phyloP scores from a whole-genome alignment of 2,329 filamentous ascomycete species.

The Aspergillus viridinutans region DNA sequence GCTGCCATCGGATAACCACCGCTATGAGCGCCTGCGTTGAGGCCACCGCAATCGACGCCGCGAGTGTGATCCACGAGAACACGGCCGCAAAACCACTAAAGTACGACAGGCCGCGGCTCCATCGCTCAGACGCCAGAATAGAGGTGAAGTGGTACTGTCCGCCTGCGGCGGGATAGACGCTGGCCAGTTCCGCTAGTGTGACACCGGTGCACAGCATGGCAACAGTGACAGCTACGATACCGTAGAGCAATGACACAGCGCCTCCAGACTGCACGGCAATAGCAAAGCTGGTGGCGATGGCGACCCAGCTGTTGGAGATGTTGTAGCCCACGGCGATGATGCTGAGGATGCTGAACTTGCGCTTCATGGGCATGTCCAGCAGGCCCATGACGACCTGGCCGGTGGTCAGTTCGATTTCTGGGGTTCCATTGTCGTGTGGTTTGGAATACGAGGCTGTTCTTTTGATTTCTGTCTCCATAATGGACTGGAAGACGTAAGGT shows the following conservation, averaged over 20 bases:
- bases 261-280: constrained; percentile 22
- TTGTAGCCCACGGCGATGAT: constrained; percentile 23
- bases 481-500: background rate
- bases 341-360: constrained; percentile 21
- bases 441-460: background rate
- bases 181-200: constrained; percentile 26
- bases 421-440: background rate
- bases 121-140: constrained; percentile 21
- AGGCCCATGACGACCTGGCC: constrained; percentile 17
- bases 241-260: constrained; percentile 18
- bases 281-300: constrained; percentile 21
- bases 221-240: constrained; percentile 17
- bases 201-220: constrained; percentile 19
- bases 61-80: constrained; percentile 20
- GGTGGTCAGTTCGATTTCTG: constrained; percentile 15
- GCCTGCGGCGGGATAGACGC: constrained; percentile 27
- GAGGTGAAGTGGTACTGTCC: constrained; percentile 29
- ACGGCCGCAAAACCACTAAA: constrained; percentile 18
- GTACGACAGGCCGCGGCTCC: constrained; percentile 20
- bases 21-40: constrained; percentile 18
- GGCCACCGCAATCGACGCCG: constrained; percentile 16
- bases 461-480: background rate
- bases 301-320: constrained; percentile 23
- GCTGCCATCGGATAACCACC: constrained; percentile 18
- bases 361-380: constrained; percentile 17